Base-by-base conservation (phyloP, 805 yeast species). In the Millerago galiae region DNA sequence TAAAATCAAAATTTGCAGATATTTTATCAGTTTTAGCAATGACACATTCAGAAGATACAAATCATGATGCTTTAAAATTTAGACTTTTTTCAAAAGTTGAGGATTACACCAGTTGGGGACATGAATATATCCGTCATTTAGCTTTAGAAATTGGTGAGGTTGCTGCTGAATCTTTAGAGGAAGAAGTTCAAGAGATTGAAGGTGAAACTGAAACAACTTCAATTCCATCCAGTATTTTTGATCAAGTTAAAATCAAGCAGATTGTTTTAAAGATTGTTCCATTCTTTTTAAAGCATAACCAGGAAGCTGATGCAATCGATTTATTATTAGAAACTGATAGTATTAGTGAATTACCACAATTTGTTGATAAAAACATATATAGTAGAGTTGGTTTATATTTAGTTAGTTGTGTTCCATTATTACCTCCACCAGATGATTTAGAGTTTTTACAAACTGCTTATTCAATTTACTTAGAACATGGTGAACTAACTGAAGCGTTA, bases 231-330 rank as follows among this genome's bases (percentile, higher is more conserved):
- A 38, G 52, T 10, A 37, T 44, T 38, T 65, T 63, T 40, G 55
- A 63, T 14, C 61, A 60, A 29, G 59, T 55, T 10, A 70, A 73
- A 34, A 69, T 93, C 49, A 64, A 83, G 42, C 70, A 74, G 37
- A 72, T 93, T 51, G 75, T 95, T 7, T 65, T 85, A 53, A 76
- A 81, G 52, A 81, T 93, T 53, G 90, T 86, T 32, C 96, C 96
- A 31, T 84, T 81, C 56, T 91, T 93, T 67, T 72, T 93, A 52
- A 80, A 86, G 58, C 97, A 91, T 66, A 91, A 93, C 60, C 98
- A 96, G 34, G 99, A 93, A 65, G 96, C 96, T 16, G 99, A 93
- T 60, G 99, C 99, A 2, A 95, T 93, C 21, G 99, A 93, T 65
- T 69, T 93, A 52, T 72, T 93, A 49, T 71, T 89, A 45, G 99